Conservation (phyloP, 1,284 basidiomycete species). For the Austroboletus novae-zelandiae region DNA sequence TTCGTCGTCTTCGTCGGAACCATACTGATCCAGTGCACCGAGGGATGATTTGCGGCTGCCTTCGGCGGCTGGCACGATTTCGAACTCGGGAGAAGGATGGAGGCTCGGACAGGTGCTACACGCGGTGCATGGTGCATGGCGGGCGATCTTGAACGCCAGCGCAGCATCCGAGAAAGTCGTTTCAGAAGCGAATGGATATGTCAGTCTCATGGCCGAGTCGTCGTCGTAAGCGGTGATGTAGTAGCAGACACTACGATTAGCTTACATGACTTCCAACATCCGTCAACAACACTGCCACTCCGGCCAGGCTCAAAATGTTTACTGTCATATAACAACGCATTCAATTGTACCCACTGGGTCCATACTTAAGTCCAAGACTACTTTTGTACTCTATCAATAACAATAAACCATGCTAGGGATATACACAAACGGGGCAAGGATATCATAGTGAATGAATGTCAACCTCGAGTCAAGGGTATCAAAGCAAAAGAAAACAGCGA, state of each 20-base stretch:
- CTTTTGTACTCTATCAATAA: too few relatives aligned
- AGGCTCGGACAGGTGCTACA: constrained; percentile 66
- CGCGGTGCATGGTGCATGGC: constrained; percentile 62
- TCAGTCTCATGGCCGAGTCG: constrained; percentile 46
- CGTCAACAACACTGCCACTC: too few relatives aligned
- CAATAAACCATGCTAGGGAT: not conserved
- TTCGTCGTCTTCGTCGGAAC: constrained; percentile 60
- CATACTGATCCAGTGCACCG: constrained; percentile 57
- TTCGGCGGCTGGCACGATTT: constrained; percentile 55
- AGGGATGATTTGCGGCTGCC: constrained; percentile 46
- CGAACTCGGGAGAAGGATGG: constrained; percentile 58
- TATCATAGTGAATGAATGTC: constrained; percentile 27
- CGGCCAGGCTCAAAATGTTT: too few relatives aligned
- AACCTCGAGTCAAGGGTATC: constrained; percentile 36
- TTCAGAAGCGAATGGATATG: constrained; percentile 56
- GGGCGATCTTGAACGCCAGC: constrained; percentile 67
- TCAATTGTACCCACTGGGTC: too few relatives aligned
- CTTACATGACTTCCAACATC: too few relatives aligned
- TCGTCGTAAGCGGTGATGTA: not conserved
- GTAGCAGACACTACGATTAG: too few relatives aligned
- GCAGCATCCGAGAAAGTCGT: constrained; percentile 48
- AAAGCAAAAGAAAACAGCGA: constrained; percentile 23
- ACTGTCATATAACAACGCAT: too few relatives aligned
- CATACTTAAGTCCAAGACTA: too few relatives aligned
- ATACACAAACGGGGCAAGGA: constrained; percentile 14